A percentile compares a stretch with the other conserved stretches of the same genome.
These are phyloP conservation scores for Trebouxia sp. DNA, from an alignment of 139 green algal species.

Conservation along the genomic window DNA sequence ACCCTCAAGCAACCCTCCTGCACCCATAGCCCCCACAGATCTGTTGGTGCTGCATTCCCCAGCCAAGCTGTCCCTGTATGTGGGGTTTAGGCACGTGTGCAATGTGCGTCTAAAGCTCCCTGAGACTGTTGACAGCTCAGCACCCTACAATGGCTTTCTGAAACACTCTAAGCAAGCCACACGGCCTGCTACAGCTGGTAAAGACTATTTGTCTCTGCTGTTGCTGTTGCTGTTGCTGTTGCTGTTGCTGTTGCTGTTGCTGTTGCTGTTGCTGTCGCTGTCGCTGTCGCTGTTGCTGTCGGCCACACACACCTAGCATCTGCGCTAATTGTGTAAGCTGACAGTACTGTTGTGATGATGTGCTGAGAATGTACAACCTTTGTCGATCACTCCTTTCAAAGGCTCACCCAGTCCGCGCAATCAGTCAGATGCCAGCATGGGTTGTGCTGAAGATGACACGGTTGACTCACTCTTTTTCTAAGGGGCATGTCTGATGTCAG, in stretches of 20 bases:
- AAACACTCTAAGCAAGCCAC: not conserved
- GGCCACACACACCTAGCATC: not conserved
- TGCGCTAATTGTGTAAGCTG: not conserved
- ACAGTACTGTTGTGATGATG: not conserved
- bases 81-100: conserved; percentile 38
- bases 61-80: conserved; percentile 48
- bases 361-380: not conserved
- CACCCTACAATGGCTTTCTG: not conserved
- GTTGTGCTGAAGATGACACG: conserved; percentile 2
- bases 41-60: conserved; percentile 59
- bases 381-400: not conserved
- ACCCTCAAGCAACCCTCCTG: conserved; percentile 3
- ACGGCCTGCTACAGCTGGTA: too few species aligned
- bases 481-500: too few species aligned
- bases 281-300: too few species aligned
- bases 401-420: not conserved
- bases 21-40: conserved; percentile 34
- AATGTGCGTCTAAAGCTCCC: conserved; percentile 1
- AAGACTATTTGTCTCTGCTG: too few species aligned
- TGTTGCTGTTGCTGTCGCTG: too few species aligned
- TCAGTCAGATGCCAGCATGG: not conserved
- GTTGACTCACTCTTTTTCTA: too few species aligned
- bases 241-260: too few species aligned
- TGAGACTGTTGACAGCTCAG: not conserved
- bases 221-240: too few species aligned